Evolutionary conservation across 2,329 filamentous ascomycete species (phyloP).

Genomic region (Pezicula rhizophila): DNA sequence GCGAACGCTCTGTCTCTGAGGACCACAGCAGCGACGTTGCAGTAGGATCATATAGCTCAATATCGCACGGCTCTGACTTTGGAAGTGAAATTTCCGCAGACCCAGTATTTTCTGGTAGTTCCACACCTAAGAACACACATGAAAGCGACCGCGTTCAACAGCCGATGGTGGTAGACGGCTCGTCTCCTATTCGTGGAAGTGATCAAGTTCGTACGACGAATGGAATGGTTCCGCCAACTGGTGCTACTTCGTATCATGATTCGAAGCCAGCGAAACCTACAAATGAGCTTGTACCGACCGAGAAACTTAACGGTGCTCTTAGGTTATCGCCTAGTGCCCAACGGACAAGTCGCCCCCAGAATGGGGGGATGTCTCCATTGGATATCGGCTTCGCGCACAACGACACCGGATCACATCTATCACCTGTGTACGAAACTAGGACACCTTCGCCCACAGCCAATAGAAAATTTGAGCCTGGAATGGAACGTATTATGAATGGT

Average conservation of each 20-base stretch:
- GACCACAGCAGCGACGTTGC: slow-evolving; percentile 19
- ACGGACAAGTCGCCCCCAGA: slow-evolving; percentile 17
- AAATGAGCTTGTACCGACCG: slow-evolving; percentile 14
- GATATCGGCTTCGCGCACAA: slow-evolving; percentile 22
- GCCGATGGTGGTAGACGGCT: slow-evolving; percentile 24
- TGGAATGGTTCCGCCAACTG: slow-evolving; percentile 6
- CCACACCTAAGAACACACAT: slow-evolving; percentile 20
- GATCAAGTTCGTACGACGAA: slow-evolving; percentile 3
- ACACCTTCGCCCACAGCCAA: slow-evolving; percentile 62
- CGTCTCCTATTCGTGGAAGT: slow-evolving; percentile 6
- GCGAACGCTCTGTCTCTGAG: slow-evolving; percentile 19
- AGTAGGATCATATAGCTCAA: slow-evolving; percentile 20
- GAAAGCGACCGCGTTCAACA: slow-evolving; percentile 8
- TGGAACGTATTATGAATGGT: slow-evolving; percentile 11
- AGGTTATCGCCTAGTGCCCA: slow-evolving; percentile 22
- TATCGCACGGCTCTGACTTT: slow-evolving; percentile 18
- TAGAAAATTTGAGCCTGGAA: slow-evolving; percentile 44
- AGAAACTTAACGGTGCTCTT: slow-evolving; percentile 13
- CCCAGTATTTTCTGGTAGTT: slow-evolving; percentile 17
- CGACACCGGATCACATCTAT: slow-evolving; percentile 42
- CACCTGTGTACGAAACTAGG: slow-evolving; percentile 68
- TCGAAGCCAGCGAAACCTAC: slow-evolving; percentile 2
- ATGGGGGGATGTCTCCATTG: slow-evolving; percentile 24
- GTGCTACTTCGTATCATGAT: slow-evolving; percentile 3
- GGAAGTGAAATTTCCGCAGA: slow-evolving; percentile 19